These are phyloP conservation scores for Neurospora terricola DNA, from an alignment of 495 filamentous ascomycete genomes.

Conservation along the genomic window DNA sequence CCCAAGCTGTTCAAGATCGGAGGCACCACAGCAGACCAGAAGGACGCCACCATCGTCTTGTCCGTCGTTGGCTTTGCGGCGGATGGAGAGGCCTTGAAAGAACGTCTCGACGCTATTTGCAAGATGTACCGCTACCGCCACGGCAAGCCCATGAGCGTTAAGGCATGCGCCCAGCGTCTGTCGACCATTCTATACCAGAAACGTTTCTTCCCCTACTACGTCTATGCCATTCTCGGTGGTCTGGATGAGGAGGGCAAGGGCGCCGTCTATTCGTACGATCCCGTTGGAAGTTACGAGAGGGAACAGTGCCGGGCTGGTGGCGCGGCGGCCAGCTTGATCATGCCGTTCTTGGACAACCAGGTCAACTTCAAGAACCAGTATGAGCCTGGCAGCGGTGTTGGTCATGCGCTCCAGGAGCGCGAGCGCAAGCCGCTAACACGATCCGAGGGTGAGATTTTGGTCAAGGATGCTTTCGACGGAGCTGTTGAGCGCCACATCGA, in stretches of 20 bases:
- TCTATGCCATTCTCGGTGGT: slow-evolving; percentile 83
- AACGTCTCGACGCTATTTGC: slow-evolving; percentile 80
- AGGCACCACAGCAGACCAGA: slow-evolving; percentile 71
- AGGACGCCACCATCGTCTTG: slow-evolving; percentile 73
- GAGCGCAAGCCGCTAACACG: slow-evolving; percentile 55
- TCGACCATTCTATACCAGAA: slow-evolving; percentile 92
- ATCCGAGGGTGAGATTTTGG: slow-evolving; percentile 69
- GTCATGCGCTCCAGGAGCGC: slow-evolving; percentile 66
- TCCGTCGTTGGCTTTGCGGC: slow-evolving; percentile 94
- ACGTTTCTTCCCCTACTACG: slow-evolving; percentile 98
- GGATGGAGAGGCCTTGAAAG: slow-evolving; percentile 81
- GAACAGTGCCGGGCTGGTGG: slow-evolving; percentile 93
- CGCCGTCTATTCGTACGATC: slow-evolving; percentile 93
- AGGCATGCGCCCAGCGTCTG: slow-evolving; percentile 84
- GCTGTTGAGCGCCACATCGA: slow-evolving; percentile 98
- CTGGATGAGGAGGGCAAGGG: slow-evolving; percentile 92
- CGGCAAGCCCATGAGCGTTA: slow-evolving; percentile 83
- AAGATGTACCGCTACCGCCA: slow-evolving; percentile 97
- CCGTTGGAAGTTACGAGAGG: slow-evolving; percentile 90
- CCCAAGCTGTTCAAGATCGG: slow-evolving; percentile 97
- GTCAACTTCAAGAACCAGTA: slow-evolving; percentile 99
- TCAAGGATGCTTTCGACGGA: slow-evolving; percentile 95
- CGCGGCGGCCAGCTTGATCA: slow-evolving; percentile 92
- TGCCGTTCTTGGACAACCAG: slow-evolving; percentile 98
- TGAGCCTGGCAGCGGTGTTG: slow-evolving; percentile 74